Percentiles rank a stretch among this genome's conserved stretches.
These are phyloP conservation scores for Anastatica hierochuntica DNA, from an alignment of 345 rosid genomes.

Conservation along the genomic window DNA sequence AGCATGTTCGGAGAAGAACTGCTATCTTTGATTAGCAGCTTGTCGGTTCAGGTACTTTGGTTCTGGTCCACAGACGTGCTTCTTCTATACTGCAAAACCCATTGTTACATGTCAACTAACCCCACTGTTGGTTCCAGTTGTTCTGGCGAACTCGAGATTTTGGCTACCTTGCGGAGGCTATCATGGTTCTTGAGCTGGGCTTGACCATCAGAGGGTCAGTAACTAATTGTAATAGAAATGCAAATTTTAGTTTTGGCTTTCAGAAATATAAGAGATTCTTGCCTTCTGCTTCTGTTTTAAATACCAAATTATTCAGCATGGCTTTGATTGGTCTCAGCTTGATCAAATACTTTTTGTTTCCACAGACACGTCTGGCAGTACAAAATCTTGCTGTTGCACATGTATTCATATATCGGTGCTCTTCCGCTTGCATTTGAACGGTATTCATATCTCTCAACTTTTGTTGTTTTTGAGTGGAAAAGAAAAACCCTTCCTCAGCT, in stretches of 20 bases:
- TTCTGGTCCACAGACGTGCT: not conserved
- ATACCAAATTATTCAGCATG: not conserved
- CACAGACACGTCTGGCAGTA: conserved; percentile 81
- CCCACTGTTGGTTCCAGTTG: conserved; percentile 37
- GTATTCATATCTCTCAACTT: conserved; percentile 31
- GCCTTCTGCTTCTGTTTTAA: too few relatives aligned
- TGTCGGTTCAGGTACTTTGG: conserved; percentile 70
- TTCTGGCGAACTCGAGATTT: conserved; percentile 65
- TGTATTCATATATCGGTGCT: conserved; percentile 77
- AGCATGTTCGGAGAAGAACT: conserved; percentile 93
- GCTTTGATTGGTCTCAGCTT: not conserved
- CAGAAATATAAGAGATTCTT: too few relatives aligned
- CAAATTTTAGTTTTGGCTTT: not conserved
- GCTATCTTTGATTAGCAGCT: conserved; percentile 56
- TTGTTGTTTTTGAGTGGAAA: not conserved
- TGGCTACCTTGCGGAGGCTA: conserved; percentile 78
- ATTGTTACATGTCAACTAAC: not conserved
- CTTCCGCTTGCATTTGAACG: conserved; percentile 68
- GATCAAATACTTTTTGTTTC: conserved; percentile 18
- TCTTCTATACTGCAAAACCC: not conserved
- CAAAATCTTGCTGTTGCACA: conserved; percentile 80
- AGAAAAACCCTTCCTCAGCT: not conserved
- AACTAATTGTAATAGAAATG: not conserved
- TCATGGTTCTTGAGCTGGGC: conserved; percentile 91
- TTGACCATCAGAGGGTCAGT: conserved; percentile 67